A percentile compares a stretch with the other conserved stretches of the same genome.
phyloP scores from a whole-genome alignment of 2,329 filamentous ascomycete genomes.

The Hypoxylon sp. region DNA sequence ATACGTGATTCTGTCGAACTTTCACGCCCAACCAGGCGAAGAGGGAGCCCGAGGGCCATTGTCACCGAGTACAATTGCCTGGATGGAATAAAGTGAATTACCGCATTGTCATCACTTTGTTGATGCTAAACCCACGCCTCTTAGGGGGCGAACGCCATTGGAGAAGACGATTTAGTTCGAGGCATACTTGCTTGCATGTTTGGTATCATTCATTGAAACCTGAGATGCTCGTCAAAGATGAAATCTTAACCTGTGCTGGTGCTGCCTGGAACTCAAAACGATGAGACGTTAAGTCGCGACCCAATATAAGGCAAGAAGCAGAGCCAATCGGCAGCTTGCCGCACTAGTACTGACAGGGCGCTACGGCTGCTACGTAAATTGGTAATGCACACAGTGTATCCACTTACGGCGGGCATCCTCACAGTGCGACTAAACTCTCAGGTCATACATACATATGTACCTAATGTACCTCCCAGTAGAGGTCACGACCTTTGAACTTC shows the following conservation, averaged over 20 bases:
- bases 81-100: neutral
- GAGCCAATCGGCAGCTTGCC: constrained; percentile 39
- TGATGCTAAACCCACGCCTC: neutral
- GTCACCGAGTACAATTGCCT: neutral
- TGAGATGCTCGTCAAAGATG: neutral
- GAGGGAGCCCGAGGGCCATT: neutral
- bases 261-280: neutral
- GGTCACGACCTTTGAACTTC: neutral
- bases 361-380: neutral
- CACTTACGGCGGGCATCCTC: neutral
- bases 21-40: neutral
- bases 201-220: neutral
- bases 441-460: too few species aligned
- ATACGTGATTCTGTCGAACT: neutral
- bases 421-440: constrained; percentile 22
- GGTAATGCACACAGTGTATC: constrained; percentile 14
- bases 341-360: constrained; percentile 1
- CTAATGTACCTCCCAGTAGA: neutral
- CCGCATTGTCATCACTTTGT: neutral
- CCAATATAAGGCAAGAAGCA: neutral
- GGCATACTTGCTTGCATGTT: neutral
- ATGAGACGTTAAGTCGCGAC: neutral
- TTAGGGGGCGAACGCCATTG: neutral
- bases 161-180: neutral
- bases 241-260: neutral